phyloP scores from a whole-genome alignment of 768 basidiomycete species.

The Leccinum variicolor region DNA sequence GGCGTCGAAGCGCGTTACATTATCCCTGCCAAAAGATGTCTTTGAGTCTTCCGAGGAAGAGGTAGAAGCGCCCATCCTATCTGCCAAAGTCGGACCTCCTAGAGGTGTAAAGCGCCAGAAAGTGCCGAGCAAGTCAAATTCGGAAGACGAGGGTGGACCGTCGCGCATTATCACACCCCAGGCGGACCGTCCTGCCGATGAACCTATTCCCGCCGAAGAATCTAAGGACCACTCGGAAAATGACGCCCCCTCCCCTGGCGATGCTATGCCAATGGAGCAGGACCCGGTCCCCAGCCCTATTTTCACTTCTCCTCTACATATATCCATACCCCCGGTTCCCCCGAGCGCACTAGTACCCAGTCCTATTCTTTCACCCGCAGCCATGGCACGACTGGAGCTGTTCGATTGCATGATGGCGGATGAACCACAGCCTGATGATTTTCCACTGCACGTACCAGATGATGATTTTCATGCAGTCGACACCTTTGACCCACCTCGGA shows the following conservation, averaged over 20 bases:
- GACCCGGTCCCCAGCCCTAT: not conserved
- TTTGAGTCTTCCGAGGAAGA: not conserved
- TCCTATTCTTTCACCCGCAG: conserved; percentile 26
- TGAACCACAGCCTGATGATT: not conserved
- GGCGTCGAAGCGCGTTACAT: not conserved
- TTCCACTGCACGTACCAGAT: not conserved
- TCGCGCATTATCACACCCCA: not conserved
- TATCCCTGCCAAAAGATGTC: not conserved
- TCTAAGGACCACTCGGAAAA: not conserved
- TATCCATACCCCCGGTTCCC: conserved; percentile 3
- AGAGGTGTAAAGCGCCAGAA: not conserved
- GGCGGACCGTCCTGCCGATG: not conserved
- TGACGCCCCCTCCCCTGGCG: not conserved
- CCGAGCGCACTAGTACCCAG: not conserved
- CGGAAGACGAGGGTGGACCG: not conserved
- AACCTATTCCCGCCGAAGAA: not conserved
- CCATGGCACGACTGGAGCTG: conserved; percentile 25
- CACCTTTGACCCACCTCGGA: not conserved
- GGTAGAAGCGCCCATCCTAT: not conserved
- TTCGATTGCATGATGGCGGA: conserved; percentile 27
- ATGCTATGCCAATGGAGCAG: not conserved
- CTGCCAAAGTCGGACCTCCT: not conserved
- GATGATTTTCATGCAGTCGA: not conserved
- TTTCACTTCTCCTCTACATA: not conserved
- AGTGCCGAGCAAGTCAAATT: not conserved